Conservation (phyloP, 208 protist species). For the Strigomonas galati region DNA sequence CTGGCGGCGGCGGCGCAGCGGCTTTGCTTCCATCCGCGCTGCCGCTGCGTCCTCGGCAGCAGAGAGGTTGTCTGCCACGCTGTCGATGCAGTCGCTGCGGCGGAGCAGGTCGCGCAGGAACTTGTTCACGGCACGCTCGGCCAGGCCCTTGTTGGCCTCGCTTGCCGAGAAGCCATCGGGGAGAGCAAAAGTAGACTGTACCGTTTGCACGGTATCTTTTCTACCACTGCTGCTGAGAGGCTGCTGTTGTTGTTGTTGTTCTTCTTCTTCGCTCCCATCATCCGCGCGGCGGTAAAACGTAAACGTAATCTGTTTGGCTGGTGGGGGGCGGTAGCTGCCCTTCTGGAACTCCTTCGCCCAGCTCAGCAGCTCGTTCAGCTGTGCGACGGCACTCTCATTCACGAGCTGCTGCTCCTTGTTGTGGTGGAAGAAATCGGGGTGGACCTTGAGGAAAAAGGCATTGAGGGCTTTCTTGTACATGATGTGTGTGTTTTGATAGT, state of each 20-base stretch:
- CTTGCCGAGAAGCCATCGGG: constrained; percentile 70
- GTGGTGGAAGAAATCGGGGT: constrained; percentile 89
- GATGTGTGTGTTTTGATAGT: neutral
- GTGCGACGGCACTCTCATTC: constrained; percentile 86
- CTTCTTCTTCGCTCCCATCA: constrained; percentile 17
- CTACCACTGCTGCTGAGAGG: neutral
- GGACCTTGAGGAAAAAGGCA: constrained; percentile 89
- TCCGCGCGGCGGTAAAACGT: constrained; percentile 79
- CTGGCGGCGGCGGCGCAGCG: constrained; percentile 48
- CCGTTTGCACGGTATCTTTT: constrained; percentile 18
- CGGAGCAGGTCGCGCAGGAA: constrained; percentile 88
- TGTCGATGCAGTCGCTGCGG: constrained; percentile 80
- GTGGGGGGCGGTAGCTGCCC: constrained; percentile 68
- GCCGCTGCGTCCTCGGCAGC: constrained; percentile 79
- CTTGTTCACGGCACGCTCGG: constrained; percentile 85
- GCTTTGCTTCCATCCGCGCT: constrained; percentile 68
- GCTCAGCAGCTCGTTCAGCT: constrained; percentile 88
- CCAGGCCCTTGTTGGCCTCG: constrained; percentile 70
- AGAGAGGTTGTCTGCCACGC: constrained; percentile 68
- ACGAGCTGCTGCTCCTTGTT: constrained; percentile 66
- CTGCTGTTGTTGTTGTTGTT: neutral
- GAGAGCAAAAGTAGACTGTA: constrained; percentile 81
- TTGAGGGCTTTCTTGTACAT: constrained; percentile 93
- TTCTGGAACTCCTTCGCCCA: constrained; percentile 87
- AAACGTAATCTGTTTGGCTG: constrained; percentile 68